Evolutionary conservation across 257 asterid species (phyloP), one percentile per base, ranked within the genome.

Genomic region (Gentiana straminea): DNA sequence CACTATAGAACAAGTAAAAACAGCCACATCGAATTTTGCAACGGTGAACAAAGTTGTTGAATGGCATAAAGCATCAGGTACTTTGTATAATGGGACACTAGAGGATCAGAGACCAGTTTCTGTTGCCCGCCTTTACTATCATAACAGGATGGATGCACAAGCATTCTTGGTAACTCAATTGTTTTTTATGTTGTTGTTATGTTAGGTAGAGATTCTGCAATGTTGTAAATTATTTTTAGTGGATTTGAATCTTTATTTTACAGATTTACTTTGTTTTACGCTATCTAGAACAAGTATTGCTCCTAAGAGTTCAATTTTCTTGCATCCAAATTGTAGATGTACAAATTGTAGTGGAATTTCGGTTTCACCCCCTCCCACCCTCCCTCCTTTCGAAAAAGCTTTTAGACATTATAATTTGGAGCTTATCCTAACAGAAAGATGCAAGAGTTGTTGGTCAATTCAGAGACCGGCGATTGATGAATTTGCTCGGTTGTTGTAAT

Each of bases 31-130:
- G 46, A 92, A 91, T 43, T 89, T 89, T 71, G 91, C 97, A 5
- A 84, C 74, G 15, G 91, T 83, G 72, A 89, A 86, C 74, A 85
- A 85, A 52, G 91, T 89, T 46, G 86, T 95, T n/a, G 97, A 85
- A 65, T 94, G 95, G 41, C 95, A 85, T 77, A 83, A 89, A 76
- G 97, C 97, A 48, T 95, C 95, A 1, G 86, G 86, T 68, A 92
- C 82, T 61, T 88, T 85, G 63, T 85, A 85, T 64, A 82, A 77
- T 68, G 94, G 94, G 47, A 89, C 79, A 75, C 61, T 83, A 75
- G 97, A 85, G 53, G 79, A 82, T 68, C 95, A 86, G 78, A 70
- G 75, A 73, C 72, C 83, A 34, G 71, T 89, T 67, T 94, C 94
- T 61, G 97, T 89, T 68, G 85, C 83, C 71, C 94, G 95, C 65